phyloP scores from a whole-genome alignment of 2,329 filamentous ascomycete species.

The Xylariaceae sp. region DNA sequence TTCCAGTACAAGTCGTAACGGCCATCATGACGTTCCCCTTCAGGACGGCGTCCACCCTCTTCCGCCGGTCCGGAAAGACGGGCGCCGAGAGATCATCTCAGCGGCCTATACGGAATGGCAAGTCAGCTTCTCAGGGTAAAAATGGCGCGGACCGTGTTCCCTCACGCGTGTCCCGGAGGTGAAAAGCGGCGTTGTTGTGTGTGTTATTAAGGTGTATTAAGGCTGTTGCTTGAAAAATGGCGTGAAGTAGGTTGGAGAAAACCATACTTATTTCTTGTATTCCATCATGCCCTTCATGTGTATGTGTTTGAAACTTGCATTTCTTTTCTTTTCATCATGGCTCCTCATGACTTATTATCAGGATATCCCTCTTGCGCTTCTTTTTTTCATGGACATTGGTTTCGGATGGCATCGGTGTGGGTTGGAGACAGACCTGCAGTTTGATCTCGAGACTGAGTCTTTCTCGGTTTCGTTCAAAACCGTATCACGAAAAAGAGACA shows the following conservation, averaged over 20 bases:
- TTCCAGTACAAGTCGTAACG: conserved; percentile 40
- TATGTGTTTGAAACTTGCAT: background rate
- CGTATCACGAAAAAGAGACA: no score
- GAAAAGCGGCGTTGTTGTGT: background rate
- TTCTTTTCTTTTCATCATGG: background rate
- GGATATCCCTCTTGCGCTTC: background rate
- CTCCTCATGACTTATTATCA: background rate
- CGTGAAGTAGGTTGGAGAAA: conserved; percentile 1
- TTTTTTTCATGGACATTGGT: background rate
- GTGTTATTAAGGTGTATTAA: background rate
- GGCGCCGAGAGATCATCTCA: conserved; percentile 28
- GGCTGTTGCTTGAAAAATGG: background rate
- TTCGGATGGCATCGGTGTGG: background rate
- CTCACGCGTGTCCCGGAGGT: conserved; percentile 26
- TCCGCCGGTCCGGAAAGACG: conserved; percentile 30
- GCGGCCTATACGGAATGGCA: conserved; percentile 20
- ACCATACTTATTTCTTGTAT: background rate
- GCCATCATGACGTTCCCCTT: conserved; percentile 42
- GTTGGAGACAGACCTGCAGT: background rate
- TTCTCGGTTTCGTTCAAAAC: no score
- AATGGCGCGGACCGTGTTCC: conserved; percentile 26
- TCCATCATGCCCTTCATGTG: background rate
- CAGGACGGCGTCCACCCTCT: conserved; percentile 34
- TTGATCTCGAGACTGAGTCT: no score
- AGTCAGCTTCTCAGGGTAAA: conserved; percentile 19